Evolutionary conservation across 108 stramenopile genomes (phyloP).

Genomic region (Cyclotella choctawhatcheeana): DNA sequence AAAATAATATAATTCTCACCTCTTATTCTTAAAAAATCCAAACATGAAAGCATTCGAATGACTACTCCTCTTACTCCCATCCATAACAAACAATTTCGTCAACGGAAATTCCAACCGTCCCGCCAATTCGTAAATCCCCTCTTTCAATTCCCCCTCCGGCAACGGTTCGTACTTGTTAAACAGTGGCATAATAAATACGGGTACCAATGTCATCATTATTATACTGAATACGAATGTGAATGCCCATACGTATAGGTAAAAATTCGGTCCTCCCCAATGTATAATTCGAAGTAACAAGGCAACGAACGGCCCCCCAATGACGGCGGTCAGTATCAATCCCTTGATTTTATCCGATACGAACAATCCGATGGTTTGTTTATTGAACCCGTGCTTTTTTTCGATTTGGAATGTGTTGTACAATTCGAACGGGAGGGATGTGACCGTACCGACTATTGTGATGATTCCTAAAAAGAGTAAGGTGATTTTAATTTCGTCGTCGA

Average conservation of each 20-base stretch:
- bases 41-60: conserved; percentile 99
- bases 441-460: conserved; percentile 72
- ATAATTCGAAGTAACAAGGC: conserved; percentile 90
- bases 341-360: conserved; percentile 95
- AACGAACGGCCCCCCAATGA: conserved; percentile 90
- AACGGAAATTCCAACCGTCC: conserved; percentile 91
- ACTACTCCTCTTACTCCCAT: conserved; percentile 94
- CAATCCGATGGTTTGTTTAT: conserved; percentile 90
- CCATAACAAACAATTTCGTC: conserved; percentile 97
- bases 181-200: conserved; percentile 96
- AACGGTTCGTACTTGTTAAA: conserved; percentile 98
- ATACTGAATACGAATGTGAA: conserved; percentile 90
- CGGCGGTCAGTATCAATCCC: conserved; percentile 72
- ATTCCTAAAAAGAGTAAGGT: conserved; percentile 82
- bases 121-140: conserved; percentile 91
- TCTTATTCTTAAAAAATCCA: conserved; percentile 97
- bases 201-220: conserved; percentile 94
- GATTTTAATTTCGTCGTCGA: conserved; percentile 83
- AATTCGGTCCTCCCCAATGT: conserved; percentile 77
- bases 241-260: conserved; percentile 96
- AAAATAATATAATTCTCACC: conserved; percentile 7
- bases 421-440: conserved; percentile 87
- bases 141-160: conserved; percentile 87
- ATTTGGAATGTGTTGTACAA: conserved; percentile 92
- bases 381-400: conserved; percentile 97